A percentile compares a stretch with the other conserved stretches of the same genome.
These are phyloP conservation scores for Chamaecyparis obtusa DNA, from an alignment of 75 land plant genomes.

Conservation along the genomic window DNA sequence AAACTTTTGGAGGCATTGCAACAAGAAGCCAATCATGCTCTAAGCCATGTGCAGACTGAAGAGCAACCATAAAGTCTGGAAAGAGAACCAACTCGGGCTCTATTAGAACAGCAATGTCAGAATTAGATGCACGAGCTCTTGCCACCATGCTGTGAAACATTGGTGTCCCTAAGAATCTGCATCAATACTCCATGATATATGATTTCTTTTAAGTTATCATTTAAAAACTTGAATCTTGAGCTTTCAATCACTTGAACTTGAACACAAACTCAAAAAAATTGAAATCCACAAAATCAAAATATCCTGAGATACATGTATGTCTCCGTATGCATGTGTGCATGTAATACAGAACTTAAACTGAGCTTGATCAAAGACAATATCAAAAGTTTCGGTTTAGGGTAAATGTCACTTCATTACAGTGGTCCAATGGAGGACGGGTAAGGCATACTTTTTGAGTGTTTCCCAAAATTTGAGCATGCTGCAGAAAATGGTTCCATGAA, in stretches of 20 bases:
- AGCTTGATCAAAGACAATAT: neutral
- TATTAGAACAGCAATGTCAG: slow-evolving; percentile 63
- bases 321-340: neutral
- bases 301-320: neutral
- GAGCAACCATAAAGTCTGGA: slow-evolving; percentile 47
- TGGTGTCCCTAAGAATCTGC: slow-evolving; percentile 77
- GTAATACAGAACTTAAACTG: neutral
- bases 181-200: neutral
- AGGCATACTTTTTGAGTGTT: neutral
- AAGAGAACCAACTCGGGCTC: slow-evolving; percentile 69
- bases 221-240: neutral
- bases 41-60: slow-evolving; percentile 43
- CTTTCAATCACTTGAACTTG: neutral
- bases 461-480: neutral
- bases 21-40: slow-evolving; percentile 70
- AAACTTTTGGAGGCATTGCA: slow-evolving; percentile 39
- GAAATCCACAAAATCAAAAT: neutral
- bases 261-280: neutral
- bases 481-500: neutral
- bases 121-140: slow-evolving; percentile 53
- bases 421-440: neutral
- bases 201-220: neutral
- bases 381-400: neutral
- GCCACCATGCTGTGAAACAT: slow-evolving; percentile 85
- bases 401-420: neutral